phyloP scores from a whole-genome alignment of 1,139 yeast genomes.

The Zygosaccharomyces sapae region DNA sequence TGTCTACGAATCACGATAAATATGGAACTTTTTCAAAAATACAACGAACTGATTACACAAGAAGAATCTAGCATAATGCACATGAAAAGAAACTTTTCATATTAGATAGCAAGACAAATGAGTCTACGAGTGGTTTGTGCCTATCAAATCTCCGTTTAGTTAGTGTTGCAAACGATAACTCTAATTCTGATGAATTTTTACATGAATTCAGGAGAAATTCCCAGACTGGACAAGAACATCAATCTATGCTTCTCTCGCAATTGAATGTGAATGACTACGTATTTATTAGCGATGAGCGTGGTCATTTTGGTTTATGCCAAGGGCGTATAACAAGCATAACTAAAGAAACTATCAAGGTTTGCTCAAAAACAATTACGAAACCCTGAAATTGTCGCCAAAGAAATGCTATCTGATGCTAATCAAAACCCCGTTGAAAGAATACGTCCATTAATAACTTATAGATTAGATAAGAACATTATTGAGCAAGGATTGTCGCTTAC shows the following conservation, averaged over 20 bases:
- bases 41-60: constrained; percentile 69
- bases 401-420: constrained; percentile 7
- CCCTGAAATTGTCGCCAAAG: constrained; percentile 30
- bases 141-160: constrained; percentile 45
- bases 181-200: constrained; percentile 35
- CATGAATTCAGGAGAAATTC: constrained; percentile 48
- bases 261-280: constrained; percentile 53
- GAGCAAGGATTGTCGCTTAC: constrained; percentile 73
- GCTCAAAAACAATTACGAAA: constrained; percentile 52
- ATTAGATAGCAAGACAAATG: constrained; percentile 54
- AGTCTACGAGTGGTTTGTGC: constrained; percentile 55
- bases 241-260: constrained; percentile 42
- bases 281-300: constrained; percentile 72
- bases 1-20: constrained; percentile 37
- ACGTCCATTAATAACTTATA: constrained; percentile 38
- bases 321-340: constrained; percentile 51
- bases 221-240: constrained; percentile 15
- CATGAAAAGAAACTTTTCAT: constrained; percentile 60
- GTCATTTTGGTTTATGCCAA: constrained; percentile 68
- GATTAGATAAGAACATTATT: constrained; percentile 80
- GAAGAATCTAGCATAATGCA: constrained; percentile 63
- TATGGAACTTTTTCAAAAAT: constrained; percentile 53
- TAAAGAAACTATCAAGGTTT: constrained; percentile 39
- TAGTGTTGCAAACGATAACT: constrained; percentile 35
- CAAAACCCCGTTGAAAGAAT: constrained; percentile 9